phyloP scores from a whole-genome alignment of 169 alveolate genomes.

The Babesia gibsoni region DNA sequence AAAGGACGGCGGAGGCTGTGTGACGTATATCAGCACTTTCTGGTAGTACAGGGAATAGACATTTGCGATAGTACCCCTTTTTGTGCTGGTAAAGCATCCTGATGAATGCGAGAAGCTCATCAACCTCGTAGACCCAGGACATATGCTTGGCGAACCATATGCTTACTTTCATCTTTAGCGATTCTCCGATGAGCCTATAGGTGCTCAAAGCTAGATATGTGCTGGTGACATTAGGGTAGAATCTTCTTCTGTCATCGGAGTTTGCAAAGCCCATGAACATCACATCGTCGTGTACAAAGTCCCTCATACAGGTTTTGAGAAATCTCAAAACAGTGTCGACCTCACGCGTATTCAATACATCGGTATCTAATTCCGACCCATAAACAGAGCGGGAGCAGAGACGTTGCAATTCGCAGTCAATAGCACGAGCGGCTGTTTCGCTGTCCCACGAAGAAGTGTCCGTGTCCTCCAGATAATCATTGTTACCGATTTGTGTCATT shows the following conservation, averaged over 20 bases:
- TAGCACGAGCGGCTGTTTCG: neutral
- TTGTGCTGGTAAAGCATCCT: slow-evolving; percentile 9
- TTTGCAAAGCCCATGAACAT: slow-evolving; percentile 19
- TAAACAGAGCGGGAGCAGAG: neutral
- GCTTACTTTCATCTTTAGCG: neutral
- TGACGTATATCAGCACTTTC: slow-evolving; percentile 27
- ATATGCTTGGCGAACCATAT: neutral
- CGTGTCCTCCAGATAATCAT: neutral
- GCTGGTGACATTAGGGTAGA: slow-evolving; percentile 13
- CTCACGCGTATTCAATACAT: slow-evolving; percentile 2
- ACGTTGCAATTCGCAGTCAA: neutral
- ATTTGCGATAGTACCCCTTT: slow-evolving; percentile 26
- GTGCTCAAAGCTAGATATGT: slow-evolving; percentile 20
- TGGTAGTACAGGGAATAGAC: neutral
- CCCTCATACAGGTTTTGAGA: slow-evolving; percentile 20
- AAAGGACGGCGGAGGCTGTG: slow-evolving; percentile 43
- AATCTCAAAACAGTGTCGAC: slow-evolving; percentile 10
- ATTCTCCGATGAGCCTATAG: slow-evolving; percentile 14
- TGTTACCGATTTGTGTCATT: no score
- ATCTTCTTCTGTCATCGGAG: slow-evolving; percentile 32
- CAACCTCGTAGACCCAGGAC: slow-evolving; percentile 24
- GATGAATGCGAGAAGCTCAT: slow-evolving; percentile 11
- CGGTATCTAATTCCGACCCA: slow-evolving; percentile 3
- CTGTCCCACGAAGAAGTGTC: neutral
- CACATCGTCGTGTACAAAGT: slow-evolving; percentile 11